Conservation (phyloP, 2,329 filamentous ascomycete species). For the Aspergillus awamori region DNA sequence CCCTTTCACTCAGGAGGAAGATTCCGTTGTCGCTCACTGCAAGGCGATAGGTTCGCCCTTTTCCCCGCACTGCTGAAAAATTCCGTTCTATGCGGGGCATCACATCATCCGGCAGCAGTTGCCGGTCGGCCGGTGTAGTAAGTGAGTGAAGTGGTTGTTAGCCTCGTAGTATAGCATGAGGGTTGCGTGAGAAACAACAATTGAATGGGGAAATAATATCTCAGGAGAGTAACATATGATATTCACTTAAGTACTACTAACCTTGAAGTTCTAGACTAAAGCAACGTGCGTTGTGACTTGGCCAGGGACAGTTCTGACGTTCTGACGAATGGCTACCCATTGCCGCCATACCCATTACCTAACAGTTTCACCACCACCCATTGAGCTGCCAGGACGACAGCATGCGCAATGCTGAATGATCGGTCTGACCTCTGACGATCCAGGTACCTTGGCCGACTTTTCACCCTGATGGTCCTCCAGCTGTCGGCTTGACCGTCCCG, state of each 20-base stretch:
- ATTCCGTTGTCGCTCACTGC: constrained; percentile 4
- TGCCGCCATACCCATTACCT: constrained; percentile 35
- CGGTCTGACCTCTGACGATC: constrained; percentile 8
- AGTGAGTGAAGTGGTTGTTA: neutral
- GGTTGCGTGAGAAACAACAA: neutral
- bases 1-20: constrained; percentile 3
- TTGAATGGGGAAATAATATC: neutral
- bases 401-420: constrained; percentile 4
- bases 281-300: constrained; percentile 11
- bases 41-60: constrained; percentile 3
- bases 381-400: constrained; percentile 8
- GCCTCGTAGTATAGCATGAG: neutral
- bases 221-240: constrained; percentile 2
- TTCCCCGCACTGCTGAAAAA: constrained; percentile 34
- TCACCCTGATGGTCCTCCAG: neutral
- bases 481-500: constrained; percentile 13
- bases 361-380: constrained; percentile 30
- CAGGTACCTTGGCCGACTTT: neutral
- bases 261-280: constrained; percentile 23
- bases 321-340: constrained; percentile 29
- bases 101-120: constrained; percentile 19
- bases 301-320: constrained; percentile 12
- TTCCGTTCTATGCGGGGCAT: constrained; percentile 31
- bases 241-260: neutral
- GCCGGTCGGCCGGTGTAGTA: constrained; percentile 8